These are phyloP conservation scores for Setaria viridis DNA, from an alignment of 202 grass and related monocot genomes.

Conservation along the genomic window DNA sequence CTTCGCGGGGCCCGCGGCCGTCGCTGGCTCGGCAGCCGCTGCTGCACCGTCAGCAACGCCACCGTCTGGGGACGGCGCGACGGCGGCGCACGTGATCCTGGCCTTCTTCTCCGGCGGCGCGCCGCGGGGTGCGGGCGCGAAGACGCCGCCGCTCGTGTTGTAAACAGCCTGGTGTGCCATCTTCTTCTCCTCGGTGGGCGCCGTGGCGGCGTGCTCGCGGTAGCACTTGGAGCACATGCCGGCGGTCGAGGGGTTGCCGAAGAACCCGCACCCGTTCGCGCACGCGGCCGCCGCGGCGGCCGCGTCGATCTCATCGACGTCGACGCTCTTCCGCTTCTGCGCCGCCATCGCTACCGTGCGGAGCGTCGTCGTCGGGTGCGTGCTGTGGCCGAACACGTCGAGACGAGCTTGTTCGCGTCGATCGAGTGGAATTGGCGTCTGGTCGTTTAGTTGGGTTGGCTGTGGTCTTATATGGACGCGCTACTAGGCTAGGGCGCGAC, in stretches of 20 bases:
- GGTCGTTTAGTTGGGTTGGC: background rate
- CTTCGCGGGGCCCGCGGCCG: background rate
- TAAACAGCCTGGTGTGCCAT: background rate
- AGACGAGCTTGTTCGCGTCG: too few species aligned
- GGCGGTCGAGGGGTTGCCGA: background rate
- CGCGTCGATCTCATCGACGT: background rate
- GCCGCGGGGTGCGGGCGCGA: too few species aligned
- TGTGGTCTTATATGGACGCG: background rate
- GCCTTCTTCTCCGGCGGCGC: background rate
- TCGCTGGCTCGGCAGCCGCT: background rate
- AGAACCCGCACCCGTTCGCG: slow-evolving; percentile 15
- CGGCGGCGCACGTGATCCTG: background rate
- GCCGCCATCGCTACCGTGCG: background rate
- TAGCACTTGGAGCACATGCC: slow-evolving; percentile 36
- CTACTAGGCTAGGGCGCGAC: background rate
- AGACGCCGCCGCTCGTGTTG: background rate
- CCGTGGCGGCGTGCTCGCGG: background rate
- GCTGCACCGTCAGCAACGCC: background rate
- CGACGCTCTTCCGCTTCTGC: slow-evolving; percentile 10
- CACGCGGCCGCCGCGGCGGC: background rate
- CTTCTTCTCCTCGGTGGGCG: too few species aligned
- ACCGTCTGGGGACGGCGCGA: background rate
- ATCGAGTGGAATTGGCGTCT: background rate
- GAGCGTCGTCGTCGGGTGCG: too few species aligned
- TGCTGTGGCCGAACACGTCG: background rate